A percentile compares a stretch with the other conserved stretches of the same genome.
Evolutionary conservation across 345 rosid genomes (phyloP).

Genomic region (Aurinia saxatilis): DNA sequence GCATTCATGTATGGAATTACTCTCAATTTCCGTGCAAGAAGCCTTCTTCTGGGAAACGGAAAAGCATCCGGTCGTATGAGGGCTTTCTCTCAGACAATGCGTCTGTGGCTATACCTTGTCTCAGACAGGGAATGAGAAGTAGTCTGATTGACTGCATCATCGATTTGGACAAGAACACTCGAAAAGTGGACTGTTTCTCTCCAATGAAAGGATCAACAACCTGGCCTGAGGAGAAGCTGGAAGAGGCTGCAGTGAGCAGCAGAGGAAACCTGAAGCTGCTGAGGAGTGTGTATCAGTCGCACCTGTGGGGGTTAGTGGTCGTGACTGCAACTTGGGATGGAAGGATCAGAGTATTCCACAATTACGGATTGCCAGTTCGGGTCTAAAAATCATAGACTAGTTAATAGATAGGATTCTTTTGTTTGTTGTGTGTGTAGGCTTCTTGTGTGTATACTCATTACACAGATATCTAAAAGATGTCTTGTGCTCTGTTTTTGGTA

Average conservation of each 20-base stretch:
- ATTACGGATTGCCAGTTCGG: conserved; percentile 62
- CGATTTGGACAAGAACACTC: conserved; percentile 31
- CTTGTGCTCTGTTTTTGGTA: no score
- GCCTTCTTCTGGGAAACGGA: conserved; percentile 15
- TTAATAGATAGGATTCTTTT: conserved; percentile 22
- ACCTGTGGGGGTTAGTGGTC: conserved; percentile 42
- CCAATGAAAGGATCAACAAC: conserved; percentile 51
- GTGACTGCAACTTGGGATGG: conserved; percentile 82
- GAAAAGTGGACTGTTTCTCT: conserved; percentile 25
- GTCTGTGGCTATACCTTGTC: conserved; percentile 67
- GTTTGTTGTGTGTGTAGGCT: conserved; percentile 10
- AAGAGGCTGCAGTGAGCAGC: conserved; percentile 20
- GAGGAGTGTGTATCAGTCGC: conserved; percentile 45
- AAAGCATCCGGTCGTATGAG: conserved; percentile 43
- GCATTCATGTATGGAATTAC: conserved; percentile 55
- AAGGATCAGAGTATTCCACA: conserved; percentile 56
- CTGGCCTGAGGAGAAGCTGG: conserved; percentile 82
- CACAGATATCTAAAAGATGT: not conserved
- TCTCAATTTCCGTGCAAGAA: conserved; percentile 31
- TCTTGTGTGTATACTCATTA: conserved; percentile 3
- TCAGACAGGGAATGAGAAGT: conserved; percentile 27
- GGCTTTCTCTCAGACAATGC: conserved; percentile 49
- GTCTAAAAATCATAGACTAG: conserved; percentile 21
- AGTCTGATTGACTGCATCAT: conserved; percentile 12
- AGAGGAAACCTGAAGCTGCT: conserved; percentile 47